A percentile compares a stretch with the other conserved stretches of the same genome.
These are phyloP conservation scores for Trichoderma hamatum DNA, from an alignment of 2,329 filamentous ascomycete genomes.

Conservation along the genomic window DNA sequence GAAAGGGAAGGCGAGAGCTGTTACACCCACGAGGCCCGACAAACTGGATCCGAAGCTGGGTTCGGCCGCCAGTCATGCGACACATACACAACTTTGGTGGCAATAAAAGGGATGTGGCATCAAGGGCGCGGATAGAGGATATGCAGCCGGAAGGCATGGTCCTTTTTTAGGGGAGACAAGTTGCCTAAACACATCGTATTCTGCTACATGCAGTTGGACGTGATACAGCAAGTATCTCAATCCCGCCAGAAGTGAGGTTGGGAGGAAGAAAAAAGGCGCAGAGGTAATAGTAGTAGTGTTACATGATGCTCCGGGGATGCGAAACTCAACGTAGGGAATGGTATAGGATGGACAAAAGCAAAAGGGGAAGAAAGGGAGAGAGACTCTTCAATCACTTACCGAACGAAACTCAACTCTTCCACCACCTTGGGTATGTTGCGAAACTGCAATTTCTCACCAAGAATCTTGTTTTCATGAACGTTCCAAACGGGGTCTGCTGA, in stretches of 20 bases:
- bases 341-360: not conserved
- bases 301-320: not conserved
- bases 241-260: not conserved
- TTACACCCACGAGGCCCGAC: constrained; percentile 18
- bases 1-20: not conserved
- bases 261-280: not conserved
- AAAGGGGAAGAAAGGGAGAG: not conserved
- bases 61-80: not conserved
- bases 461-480: constrained; percentile 52
- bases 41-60: constrained; percentile 20
- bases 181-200: not conserved
- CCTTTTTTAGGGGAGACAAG: not conserved
- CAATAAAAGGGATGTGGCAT: constrained; percentile 5
- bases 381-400: constrained; percentile 53
- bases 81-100: constrained; percentile 1
- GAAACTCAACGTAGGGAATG: not conserved
- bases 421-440: constrained; percentile 60
- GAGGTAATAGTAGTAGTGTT: not conserved
- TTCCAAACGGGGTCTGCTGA: constrained; percentile 59
- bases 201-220: not conserved
- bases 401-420: constrained; percentile 71
- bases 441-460: constrained; percentile 61
- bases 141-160: constrained; percentile 10
- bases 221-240: not conserved
- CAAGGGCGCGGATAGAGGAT: not conserved